Evolutionary conservation across 495 filamentous ascomycete species (phyloP).

Genomic region (Bathelium albidoporum): DNA sequence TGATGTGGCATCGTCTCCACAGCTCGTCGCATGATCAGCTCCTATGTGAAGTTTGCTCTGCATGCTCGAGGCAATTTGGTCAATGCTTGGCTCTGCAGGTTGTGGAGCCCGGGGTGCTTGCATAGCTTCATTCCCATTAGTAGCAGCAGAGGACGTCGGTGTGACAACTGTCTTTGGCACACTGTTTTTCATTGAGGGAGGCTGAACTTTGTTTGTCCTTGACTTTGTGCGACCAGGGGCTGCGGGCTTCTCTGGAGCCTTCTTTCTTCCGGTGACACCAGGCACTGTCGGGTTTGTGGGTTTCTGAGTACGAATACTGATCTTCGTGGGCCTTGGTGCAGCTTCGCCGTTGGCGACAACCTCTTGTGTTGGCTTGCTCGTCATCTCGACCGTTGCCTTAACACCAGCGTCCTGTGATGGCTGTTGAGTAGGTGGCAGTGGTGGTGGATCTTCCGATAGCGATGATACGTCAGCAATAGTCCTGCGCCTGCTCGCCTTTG

Average conservation of each 20-base stretch:
- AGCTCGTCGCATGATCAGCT: not conserved
- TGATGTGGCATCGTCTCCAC: not conserved
- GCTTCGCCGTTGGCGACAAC: not conserved
- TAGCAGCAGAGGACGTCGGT: not conserved
- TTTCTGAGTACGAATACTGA: not conserved
- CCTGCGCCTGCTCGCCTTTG: conserved; percentile 48
- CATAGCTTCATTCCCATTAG: not conserved
- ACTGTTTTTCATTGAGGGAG: not conserved
- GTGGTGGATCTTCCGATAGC: conserved; percentile 10
- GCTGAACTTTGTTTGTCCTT: not conserved
- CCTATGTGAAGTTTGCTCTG: not conserved
- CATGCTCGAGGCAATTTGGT: not conserved
- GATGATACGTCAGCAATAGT: conserved; percentile 48
- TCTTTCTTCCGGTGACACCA: not conserved
- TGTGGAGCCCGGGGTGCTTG: not conserved
- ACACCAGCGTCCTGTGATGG: not conserved
- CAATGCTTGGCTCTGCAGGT: not conserved
- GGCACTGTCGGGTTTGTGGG: not conserved
- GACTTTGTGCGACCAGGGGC: not conserved
- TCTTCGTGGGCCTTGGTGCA: not conserved
- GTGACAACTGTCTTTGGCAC: not conserved
- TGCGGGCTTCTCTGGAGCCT: not conserved
- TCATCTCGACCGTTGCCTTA: not conserved
- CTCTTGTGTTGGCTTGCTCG: not conserved
- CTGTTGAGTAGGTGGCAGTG: not conserved